Conservation (phyloP, 2,329 filamentous ascomycete species). For the Cercospora sp. region DNA sequence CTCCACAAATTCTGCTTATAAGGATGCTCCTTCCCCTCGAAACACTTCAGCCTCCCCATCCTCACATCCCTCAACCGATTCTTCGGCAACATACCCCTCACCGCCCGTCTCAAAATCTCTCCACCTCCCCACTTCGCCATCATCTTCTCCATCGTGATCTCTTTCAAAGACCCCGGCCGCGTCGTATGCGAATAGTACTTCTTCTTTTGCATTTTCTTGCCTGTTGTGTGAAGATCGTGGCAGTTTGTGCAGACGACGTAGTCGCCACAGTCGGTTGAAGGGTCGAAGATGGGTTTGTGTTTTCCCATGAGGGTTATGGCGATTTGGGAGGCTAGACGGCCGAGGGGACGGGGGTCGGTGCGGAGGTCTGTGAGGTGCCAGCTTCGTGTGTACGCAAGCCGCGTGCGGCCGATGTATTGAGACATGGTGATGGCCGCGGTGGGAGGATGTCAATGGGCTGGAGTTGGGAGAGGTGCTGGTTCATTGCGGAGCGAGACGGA, state of each 20-base stretch:
- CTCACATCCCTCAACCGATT: conserved; percentile 87
- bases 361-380: conserved; percentile 87
- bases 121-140: conserved; percentile 92
- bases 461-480: not conserved
- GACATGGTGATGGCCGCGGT: conserved; percentile 61
- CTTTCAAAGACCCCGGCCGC: conserved; percentile 78
- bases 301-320: conserved; percentile 93
- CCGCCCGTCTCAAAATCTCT: conserved; percentile 87
- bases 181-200: conserved; percentile 95
- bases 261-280: conserved; percentile 97
- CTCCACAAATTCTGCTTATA: conserved; percentile 84
- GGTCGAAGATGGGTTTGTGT: conserved; percentile 97
- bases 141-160: conserved; percentile 91
- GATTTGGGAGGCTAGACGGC: conserved; percentile 84
- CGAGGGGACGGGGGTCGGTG: conserved; percentile 71
- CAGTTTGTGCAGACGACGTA: conserved; percentile 88
- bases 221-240: conserved; percentile 80
- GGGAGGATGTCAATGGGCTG: not conserved
- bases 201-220: conserved; percentile 91
- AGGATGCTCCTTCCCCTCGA: conserved; percentile 88
- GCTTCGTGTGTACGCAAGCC: conserved; percentile 90
- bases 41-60: conserved; percentile 84
- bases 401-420: conserved; percentile 78
- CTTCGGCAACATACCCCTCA: conserved; percentile 97
- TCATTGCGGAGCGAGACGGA: conserved; percentile 1